Base-by-base conservation (phyloP, 1,139 yeast species). In the Sugiyamaella sp. region DNA sequence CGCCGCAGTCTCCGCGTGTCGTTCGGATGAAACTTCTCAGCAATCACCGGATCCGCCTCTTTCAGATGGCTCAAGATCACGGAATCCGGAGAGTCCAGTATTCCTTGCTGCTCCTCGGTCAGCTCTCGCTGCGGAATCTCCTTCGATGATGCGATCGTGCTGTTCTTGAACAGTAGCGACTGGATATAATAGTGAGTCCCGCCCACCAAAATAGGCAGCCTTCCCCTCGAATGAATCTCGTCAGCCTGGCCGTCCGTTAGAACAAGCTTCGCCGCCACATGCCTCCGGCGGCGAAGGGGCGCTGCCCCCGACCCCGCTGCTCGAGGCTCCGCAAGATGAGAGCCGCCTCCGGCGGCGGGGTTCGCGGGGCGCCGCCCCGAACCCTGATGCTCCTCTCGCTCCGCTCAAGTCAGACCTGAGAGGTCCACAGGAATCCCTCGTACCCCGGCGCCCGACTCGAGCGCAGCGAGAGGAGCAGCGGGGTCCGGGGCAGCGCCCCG, bases 151-250 rank as follows among this genome's bases (percentile, higher is more conserved):
- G 56, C 57, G 58, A 62, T 71, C 0, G 89, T 84, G 60, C 85
- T 82, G 63, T 88, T 86, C 49, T 79, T 76, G 65, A 91, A 89
- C 16, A 95, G 68, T 1, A 89, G 72, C 16, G 87, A 81, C 67
- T 88, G 97, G 39, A 90, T 74, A 67, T 93, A 93, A 67, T 93
- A 93, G 66, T 91, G 97, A 0, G 99, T 93, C 0, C 99, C 99
- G 2, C 99, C 99, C 1, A 93, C 91, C 0, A 95, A 71, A 4
- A 93, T 86, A 0, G 99, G 98, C 1, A 86, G 64, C 63, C 89
- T 90, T 0, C 89, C 89, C 37, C 86, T 68, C 0, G 67, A 57
- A 54, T 85, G 86, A n/a, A 91, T 84, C 42, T 84, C 86, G 0
- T 79, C 78, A 14, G 89, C 84, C 54, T 51, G 16, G 22, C 3